Conservation (phyloP, 805 yeast genomes). For the Starmerella vitae region DNA sequence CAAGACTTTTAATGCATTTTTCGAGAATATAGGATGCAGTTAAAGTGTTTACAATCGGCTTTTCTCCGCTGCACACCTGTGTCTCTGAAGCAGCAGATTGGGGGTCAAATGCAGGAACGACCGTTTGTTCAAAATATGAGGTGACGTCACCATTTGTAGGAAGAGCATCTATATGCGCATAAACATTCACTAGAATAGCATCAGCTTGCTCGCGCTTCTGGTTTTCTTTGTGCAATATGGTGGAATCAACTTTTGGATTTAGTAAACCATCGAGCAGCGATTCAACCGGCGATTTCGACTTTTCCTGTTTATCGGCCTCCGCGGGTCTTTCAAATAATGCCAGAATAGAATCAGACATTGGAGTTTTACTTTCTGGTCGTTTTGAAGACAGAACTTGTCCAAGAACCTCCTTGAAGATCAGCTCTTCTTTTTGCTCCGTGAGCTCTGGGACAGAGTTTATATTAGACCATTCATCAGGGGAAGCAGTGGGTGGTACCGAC, state of each 20-base stretch:
- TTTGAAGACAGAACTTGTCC: conserved; percentile 13
- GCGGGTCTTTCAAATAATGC: conserved; percentile 8
- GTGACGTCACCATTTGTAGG: conserved; percentile 21
- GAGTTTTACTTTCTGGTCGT: background rate
- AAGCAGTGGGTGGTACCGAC: too few relatives aligned
- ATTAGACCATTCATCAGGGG: too few relatives aligned
- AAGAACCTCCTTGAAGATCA: conserved; percentile 15
- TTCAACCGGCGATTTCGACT: background rate
- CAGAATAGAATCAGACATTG: conserved; percentile 12
- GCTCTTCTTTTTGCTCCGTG: conserved; percentile 14
- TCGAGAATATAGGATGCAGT: conserved; percentile 11
- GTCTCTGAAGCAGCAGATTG: background rate
- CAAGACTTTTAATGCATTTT: conserved; percentile 15
- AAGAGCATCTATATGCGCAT: conserved; percentile 19
- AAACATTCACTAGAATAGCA: conserved; percentile 11
- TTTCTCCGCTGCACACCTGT: background rate
- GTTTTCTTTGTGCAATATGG: background rate
- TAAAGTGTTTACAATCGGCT: conserved; percentile 7
- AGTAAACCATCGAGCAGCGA: conserved; percentile 11
- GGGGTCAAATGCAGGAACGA: conserved; percentile 15
- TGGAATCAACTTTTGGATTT: background rate
- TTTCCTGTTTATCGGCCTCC: background rate
- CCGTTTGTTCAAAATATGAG: conserved; percentile 16
- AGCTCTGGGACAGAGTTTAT: conserved; percentile 1
- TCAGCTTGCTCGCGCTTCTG: conserved; percentile 1